Base-by-base conservation (phyloP, 192 early-diverging fungal genomes). In the Umbelopsis ramanniana region DNA sequence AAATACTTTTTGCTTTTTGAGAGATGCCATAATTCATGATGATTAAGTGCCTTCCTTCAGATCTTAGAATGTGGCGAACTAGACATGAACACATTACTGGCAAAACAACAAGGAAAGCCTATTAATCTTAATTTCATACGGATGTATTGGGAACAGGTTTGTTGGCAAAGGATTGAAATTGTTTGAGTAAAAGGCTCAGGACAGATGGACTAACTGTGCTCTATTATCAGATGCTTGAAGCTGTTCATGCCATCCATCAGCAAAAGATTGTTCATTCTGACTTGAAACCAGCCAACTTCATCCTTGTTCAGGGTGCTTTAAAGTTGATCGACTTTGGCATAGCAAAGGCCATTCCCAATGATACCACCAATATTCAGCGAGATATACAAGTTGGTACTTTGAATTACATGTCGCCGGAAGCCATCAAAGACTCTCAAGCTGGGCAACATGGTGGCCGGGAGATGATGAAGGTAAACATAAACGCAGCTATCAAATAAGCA, bases 291-390 rank as follows among this genome's bases (percentile, higher is more conserved):
- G 96, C 96, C 11, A 98, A 98, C 77, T 99, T 98, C 75, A 75
- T 99, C 11, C 72, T 99, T 21, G 93, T 96, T 6, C 87, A 88
- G 46, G 96, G 94, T 3, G 73, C 85, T 15, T 76, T 99, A 14
- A 99, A 98, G 72, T 79, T 99, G 67, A 98, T 98, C 57, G 97
- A 99, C 76, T 99, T 99, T 86, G 97, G 97, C 15, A 98, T 98
- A 75, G 94, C 97, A n/a, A 98, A 96, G 70, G 79, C 90, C 0
- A 96, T 97, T 46, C 86, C 92, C 9, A 95, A 95, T 79, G 94
- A 96, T 75, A 98, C 96, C 0, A 97, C 96, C 21, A 97, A 97
- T 72, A 91, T 98, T 54, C 90, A 94, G 47, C 77, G 95, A 15
- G 94, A 97, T 57, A 84, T 88, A 66, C 94, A 95, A 70, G 87